Conservation (phyloP, 2,329 filamentous ascomycete genomes). For the Nigrospora sphaerica region DNA sequence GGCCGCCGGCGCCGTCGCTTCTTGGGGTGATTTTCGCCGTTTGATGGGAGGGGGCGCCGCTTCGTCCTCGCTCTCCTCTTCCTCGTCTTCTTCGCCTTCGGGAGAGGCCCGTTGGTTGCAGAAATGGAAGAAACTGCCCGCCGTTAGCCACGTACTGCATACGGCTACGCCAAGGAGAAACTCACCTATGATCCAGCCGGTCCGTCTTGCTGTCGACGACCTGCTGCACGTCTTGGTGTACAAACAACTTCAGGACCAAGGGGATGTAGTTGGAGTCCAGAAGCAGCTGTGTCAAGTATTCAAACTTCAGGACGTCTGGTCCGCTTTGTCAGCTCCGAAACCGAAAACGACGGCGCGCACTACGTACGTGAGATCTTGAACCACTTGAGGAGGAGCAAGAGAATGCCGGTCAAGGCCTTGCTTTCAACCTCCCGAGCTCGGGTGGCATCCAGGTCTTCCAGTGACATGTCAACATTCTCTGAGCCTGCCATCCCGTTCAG, state of each 20-base stretch:
- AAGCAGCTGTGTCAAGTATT: conserved; percentile 88
- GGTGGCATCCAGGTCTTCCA: conserved; percentile 76
- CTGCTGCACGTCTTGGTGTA: conserved; percentile 88
- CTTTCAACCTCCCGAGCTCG: conserved; percentile 79
- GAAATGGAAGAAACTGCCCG: conserved; percentile 76
- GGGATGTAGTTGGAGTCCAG: conserved; percentile 94
- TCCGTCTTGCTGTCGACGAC: conserved; percentile 82
- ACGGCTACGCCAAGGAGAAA: conserved; percentile 12
- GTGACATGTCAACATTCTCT: conserved; percentile 40
- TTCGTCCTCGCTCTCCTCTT: conserved; percentile 61
- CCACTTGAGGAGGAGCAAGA: conserved; percentile 91
- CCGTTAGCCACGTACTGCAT: conserved; percentile 13
- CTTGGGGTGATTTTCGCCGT: conserved; percentile 42
- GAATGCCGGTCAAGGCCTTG: conserved; percentile 84
- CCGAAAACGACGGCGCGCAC: neutral
- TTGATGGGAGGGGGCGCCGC: conserved; percentile 79
- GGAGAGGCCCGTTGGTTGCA: conserved; percentile 50
- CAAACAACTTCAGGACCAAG: conserved; percentile 85
- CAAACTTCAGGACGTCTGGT: conserved; percentile 85
- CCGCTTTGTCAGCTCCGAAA: neutral
- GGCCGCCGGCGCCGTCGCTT: conserved; percentile 18
- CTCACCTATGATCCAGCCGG: conserved; percentile 69
- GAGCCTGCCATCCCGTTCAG: conserved; percentile 22
- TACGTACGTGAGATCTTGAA: conserved; percentile 84
- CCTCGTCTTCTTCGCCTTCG: conserved; percentile 34